Evolutionary conservation across 306 rosid species (phyloP).

Genomic region (Amphicarpaea edgeworthii): DNA sequence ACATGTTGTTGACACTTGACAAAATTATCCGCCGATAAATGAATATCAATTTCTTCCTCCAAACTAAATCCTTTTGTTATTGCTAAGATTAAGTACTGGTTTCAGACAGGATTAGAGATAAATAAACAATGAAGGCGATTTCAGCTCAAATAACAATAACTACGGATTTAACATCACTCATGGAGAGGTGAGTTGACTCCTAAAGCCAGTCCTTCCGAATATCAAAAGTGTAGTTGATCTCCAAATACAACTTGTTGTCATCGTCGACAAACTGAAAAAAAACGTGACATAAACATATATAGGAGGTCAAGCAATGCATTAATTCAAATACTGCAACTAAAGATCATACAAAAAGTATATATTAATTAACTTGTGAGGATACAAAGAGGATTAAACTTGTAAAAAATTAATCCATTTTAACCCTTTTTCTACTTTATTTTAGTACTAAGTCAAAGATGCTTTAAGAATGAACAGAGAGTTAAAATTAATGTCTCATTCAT

Average conservation of each 20-base stretch:
- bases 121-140: conserved; percentile 43
- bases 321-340: background rate
- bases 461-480: background rate
- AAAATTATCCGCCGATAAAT: conserved; percentile 44
- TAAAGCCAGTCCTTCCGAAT: conserved; percentile 78
- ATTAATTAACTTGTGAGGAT: no score
- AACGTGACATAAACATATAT: background rate
- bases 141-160: conserved; percentile 45
- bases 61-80: conserved; percentile 50
- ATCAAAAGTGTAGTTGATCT: conserved; percentile 85
- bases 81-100: conserved; percentile 53
- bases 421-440: no score
- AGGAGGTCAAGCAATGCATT: background rate
- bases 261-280: conserved; percentile 78
- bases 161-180: conserved; percentile 34
- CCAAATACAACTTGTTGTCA: conserved; percentile 83
- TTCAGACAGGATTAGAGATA: conserved; percentile 39
- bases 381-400: no score
- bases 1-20: conserved; percentile 55
- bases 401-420: no score
- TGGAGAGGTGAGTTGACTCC: conserved; percentile 33
- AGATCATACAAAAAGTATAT: background rate
- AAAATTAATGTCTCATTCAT: background rate
- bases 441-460: background rate
- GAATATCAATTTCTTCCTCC: conserved; percentile 37